Base-by-base conservation (phyloP, 2,329 filamentous ascomycete species). In the Apiospora saccharicola region DNA sequence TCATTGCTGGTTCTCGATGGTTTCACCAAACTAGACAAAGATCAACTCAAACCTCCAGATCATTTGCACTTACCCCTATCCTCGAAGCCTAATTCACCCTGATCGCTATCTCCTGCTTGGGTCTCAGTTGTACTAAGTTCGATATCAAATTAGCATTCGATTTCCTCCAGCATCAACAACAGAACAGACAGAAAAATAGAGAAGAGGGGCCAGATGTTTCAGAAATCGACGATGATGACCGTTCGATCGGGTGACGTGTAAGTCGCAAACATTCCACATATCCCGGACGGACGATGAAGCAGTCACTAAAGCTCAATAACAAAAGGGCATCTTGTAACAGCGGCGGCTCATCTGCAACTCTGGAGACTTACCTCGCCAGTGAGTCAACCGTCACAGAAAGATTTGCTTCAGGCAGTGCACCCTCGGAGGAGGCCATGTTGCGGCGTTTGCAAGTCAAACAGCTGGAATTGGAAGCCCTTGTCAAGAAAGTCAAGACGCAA, bases 311-410 rank as follows among this genome's bases (percentile, higher is more conserved):
- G 10, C n/a, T 64, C 34, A 64, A 64, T 34, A 22, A 61, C 53
- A 61, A 34, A 41, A 64, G 57, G 8, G 19, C n/a, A 37, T 41
- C 30, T 22, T 41, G 14, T 64, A 64, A 22, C 34, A 64, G 19
- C 57, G 57, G 22, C 34, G 22, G 22, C 12, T 64, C 57, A 24
- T 64, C 57, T 41, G 34, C n/a, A 41, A 24, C 68, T 30, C 30
- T 70, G 22, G 68, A 70, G 44, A 70, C 46, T 26, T 70, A 70
- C 68, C 68, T 70, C 19, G n/a, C 24, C 68, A 57, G 68, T 37
- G 47, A 70, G 47, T 57, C 47, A n/a, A 51, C 68, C 34, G 68
- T 70, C 47, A 70, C 68, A 22, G 68, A 70, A 34, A 70, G 47
- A 57, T 26, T 70, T 22, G 68, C 68, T 22, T 57, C 37, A 16